Percentiles rank a stretch among this genome's conserved stretches.
These are phyloP conservation scores for Polyplosphaeria fusca DNA, from an alignment of 495 filamentous ascomycete genomes.

Conservation along the genomic window DNA sequence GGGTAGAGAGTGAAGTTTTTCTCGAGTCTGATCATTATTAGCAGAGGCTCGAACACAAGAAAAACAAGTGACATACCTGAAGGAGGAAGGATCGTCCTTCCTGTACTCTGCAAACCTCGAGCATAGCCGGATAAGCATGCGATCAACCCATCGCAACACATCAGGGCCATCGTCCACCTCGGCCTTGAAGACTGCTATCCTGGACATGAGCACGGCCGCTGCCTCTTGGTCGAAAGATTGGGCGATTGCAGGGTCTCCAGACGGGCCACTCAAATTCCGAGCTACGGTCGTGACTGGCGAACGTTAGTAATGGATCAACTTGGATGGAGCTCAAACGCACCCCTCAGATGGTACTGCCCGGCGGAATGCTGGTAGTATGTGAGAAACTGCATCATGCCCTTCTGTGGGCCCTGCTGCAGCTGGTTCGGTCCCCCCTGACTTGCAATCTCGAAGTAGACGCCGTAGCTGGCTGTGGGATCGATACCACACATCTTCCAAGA, in stretches of 20 bases:
- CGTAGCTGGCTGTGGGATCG: slow-evolving; percentile 88
- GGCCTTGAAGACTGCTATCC: slow-evolving; percentile 98
- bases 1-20: slow-evolving; percentile 99
- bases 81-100: slow-evolving; percentile 97
- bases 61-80: slow-evolving; percentile 46
- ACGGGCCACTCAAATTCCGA: slow-evolving; percentile 86
- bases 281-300: slow-evolving; percentile 79
- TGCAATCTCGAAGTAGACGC: slow-evolving; percentile 96
- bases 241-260: slow-evolving; percentile 94
- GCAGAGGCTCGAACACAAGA: background rate
- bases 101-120: slow-evolving; percentile 97
- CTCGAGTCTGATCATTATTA: slow-evolving; percentile 58
- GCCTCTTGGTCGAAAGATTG: slow-evolving; percentile 99
- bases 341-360: slow-evolving; percentile 81
- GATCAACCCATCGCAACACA: slow-evolving; percentile 95
- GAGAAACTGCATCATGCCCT: slow-evolving; percentile 97
- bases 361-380: slow-evolving; percentile 99
- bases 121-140: slow-evolving; percentile 97
- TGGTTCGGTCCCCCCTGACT: slow-evolving; percentile 86
- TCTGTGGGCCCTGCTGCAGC: slow-evolving; percentile 80
- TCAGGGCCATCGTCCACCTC: slow-evolving; percentile 99
- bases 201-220: slow-evolving; percentile 94
- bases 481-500: slow-evolving; percentile 99
- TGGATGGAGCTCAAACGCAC: background rate
- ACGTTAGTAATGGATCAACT: slow-evolving; percentile 42